Percentiles rank a stretch among this genome's conserved stretches.
These are phyloP conservation scores for Pyrus hybrid DNA, from an alignment of 331 rosid species.

Conservation along the genomic window DNA sequence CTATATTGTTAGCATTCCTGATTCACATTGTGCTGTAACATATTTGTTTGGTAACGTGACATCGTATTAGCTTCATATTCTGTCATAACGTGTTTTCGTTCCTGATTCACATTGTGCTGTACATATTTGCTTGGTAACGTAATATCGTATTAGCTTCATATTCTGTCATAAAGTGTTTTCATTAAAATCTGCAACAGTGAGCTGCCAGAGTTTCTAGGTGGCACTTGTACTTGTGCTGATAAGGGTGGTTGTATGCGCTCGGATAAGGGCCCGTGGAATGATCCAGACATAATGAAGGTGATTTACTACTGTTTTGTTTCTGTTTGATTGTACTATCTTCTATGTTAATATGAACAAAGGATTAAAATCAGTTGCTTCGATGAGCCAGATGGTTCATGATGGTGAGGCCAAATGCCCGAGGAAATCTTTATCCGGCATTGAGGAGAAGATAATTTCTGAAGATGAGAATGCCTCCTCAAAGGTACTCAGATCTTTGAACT, in stretches of 20 bases:
- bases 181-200: conserved; percentile 42
- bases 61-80: no score
- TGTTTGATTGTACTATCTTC: not conserved
- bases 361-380: conserved; percentile 6
- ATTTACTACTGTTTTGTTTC: not conserved
- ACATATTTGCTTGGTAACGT: not conserved
- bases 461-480: conserved; percentile 32
- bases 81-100: no score
- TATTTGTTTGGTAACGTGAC: no score
- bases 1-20: not conserved
- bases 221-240: conserved; percentile 80
- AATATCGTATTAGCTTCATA: not conserved
- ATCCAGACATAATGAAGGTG: conserved; percentile 69
- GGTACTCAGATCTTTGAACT: conserved; percentile 23
- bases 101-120: not conserved
- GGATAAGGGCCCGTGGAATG: conserved; percentile 98
- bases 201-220: conserved; percentile 91
- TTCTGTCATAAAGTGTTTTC: conserved; percentile 11
- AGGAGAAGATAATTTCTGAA: conserved; percentile 62
- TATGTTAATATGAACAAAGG: not conserved
- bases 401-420: conserved; percentile 53
- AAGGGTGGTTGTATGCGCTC: conserved; percentile 97
- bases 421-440: conserved; percentile 28
- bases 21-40: no score
- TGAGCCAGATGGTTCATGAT: conserved; percentile 74